Evolutionary conservation across 805 yeast genomes (phyloP), one percentile per base, ranked within the genome.

Genomic region (Starmerella stigmatis): DNA sequence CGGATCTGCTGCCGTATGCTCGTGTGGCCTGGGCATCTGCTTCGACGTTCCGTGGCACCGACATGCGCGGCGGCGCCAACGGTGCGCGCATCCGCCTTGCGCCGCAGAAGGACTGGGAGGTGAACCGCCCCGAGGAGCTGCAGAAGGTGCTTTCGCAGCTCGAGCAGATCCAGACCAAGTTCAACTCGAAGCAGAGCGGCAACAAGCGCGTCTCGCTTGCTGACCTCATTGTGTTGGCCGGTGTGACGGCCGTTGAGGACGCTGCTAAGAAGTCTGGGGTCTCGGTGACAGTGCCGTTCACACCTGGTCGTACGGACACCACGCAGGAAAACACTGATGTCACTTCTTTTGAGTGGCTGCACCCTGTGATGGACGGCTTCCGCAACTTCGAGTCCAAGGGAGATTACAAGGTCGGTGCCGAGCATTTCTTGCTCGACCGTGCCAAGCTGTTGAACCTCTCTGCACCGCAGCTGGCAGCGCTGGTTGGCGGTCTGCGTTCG

Each of bases 21-120:
- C 46, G 50, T n/a, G 52, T 35, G 20, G 54, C 54, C 10, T 51
- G 54, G 54, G 50, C 51, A 3, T 20, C 54, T 12, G 54, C 54
- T 25, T 48, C 54, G 13, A 43, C 47, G 4, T 47, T 43, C 48
- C 52, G 54, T 17, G 23, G 29, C 20, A 41, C 52, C 3, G 54
- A 51, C 42, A 27, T 41, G 43, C 52, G 54, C 20, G 54, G 54
- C 17, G 54, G 54, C 35, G 52, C 46, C 10, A 48, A 51, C 44
- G 54, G 54, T 31, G 52, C 54, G 9, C 52, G 54, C 17, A 46
- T 51, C 15, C 40, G 48, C 5, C 34, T 51, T 20, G 45, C 33
- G 3, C 54, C 54, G 16, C 52, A 48, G 47, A 44, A 39, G 38
- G 45, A 51, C 41, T 51, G 54, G 54, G 52, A 51, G 43, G 47